Base-by-base conservation (phyloP, 1,284 basidiomycete genomes). In the Cerioporus squamosus region DNA sequence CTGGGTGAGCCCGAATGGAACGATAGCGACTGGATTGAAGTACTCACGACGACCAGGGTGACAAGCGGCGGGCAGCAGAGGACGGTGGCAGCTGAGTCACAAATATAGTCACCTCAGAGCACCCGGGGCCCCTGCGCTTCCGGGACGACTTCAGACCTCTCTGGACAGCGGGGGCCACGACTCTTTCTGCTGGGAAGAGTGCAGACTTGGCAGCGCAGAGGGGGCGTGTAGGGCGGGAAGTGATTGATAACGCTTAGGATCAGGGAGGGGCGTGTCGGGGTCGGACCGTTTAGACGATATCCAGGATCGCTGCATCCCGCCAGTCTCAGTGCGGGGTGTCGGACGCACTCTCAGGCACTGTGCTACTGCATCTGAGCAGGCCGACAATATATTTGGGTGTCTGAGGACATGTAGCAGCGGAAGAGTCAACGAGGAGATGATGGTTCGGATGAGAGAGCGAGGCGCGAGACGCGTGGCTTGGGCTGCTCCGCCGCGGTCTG, bases 231-330 rank as follows among this genome's bases (percentile, higher is more conserved):
- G 42, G 55, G 38, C 38, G 18, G 29, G 26, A 26, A 23, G 23
- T 29, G 62, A 63, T 63, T 48, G 62, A 63, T 63, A 63, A 63
- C 62, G 62, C 62, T 57, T 60, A 60, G 50, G 44, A 53, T 43
- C 18, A 33, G 53, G 24, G 40, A 44, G 58, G 24, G 24, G 55
- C 45, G 46, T 58, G 55, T 50, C 44, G 49, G 49, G 18, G 18
- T 36, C 54, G 53, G 50, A 26, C 47, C 46, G 59, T 22, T 12
- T 26, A 31, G 20, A 44, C 23, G 42, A 42, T 46, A 18, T 53
- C 42, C 42, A 44, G n/a, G 23, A 57, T 51, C 44, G 29, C 44
- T 40, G 14, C 33, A 12, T 36, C 33, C 33, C 33, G 33, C 33
- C 33, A 36, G 33, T 36, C 26, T 29, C 6, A 29, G 26, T n/a